Conservation (phyloP, 306 rosid genomes). For the Prunus mira region DNA sequence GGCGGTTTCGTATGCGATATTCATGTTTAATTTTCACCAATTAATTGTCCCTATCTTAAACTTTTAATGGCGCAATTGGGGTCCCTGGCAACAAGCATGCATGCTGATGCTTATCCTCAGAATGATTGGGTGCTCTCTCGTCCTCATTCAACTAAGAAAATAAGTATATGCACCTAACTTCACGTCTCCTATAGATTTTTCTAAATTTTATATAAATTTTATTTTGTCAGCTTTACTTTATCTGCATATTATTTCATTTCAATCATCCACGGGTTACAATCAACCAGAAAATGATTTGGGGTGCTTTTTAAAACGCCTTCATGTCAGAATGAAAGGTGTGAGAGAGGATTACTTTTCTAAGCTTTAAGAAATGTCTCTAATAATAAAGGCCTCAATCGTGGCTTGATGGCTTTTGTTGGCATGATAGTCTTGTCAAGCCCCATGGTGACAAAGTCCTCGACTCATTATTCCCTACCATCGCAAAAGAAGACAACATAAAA, state of each 20-base stretch:
- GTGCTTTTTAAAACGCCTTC: neutral
- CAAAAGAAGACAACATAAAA: neutral
- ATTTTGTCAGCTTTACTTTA: neutral
- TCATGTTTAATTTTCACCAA: too few relatives aligned
- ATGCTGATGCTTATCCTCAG: slow-evolving; percentile 27
- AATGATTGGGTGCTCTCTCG: slow-evolving; percentile 35
- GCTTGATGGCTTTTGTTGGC: slow-evolving; percentile 1
- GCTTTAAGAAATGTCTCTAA: neutral
- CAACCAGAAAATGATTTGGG: slow-evolving; percentile 1
- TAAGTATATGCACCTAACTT: slow-evolving; percentile 9
- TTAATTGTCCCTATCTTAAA: slow-evolving; percentile 6
- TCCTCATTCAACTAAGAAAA: slow-evolving; percentile 20
- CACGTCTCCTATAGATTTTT: neutral
- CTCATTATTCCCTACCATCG: neutral
- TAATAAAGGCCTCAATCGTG: slow-evolving; percentile 1
- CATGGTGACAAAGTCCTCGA: neutral
- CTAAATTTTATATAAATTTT: neutral
- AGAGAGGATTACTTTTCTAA: neutral
- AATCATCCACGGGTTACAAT: neutral
- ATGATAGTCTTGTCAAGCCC: neutral
- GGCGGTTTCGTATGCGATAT: too few relatives aligned
- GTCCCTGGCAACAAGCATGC: slow-evolving; percentile 13
- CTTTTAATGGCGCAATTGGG: slow-evolving; percentile 19
- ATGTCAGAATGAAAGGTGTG: neutral
- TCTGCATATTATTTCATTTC: neutral